A percentile compares a stretch with the other conserved stretches of the same genome.
These are phyloP conservation scores for Aspergillus uvarum DNA, from an alignment of 2,329 filamentous ascomycete genomes.

Conservation along the genomic window DNA sequence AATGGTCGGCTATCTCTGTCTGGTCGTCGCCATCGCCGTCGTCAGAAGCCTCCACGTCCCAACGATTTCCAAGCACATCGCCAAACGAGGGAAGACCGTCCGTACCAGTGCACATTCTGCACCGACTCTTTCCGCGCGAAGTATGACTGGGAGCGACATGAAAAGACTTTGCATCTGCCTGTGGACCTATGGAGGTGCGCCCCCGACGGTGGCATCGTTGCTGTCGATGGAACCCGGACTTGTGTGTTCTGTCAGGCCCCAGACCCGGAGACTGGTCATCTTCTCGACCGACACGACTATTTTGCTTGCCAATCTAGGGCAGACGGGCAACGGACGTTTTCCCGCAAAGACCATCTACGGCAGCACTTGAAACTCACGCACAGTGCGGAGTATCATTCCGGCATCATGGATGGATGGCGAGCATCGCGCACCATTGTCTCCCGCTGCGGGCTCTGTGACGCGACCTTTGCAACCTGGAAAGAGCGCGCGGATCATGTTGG, in stretches of 20 bases:
- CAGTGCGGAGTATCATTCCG: constrained; percentile 47
- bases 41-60: no score
- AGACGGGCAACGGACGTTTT: constrained; percentile 56
- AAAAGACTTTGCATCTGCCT: constrained; percentile 47
- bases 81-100: not conserved
- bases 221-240: constrained; percentile 37
- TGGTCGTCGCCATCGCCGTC: constrained; percentile 29
- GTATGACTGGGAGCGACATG: constrained; percentile 50
- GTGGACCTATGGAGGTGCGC: constrained; percentile 58
- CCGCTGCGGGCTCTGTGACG: constrained; percentile 37
- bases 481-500: constrained; percentile 39
- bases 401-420: constrained; percentile 56
- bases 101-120: constrained; percentile 47
- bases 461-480: constrained; percentile 34
- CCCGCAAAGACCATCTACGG: constrained; percentile 58
- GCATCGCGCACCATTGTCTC: constrained; percentile 50
- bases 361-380: constrained; percentile 59
- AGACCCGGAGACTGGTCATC: constrained; percentile 52
- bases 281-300: constrained; percentile 56
- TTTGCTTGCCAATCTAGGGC: constrained; percentile 56
- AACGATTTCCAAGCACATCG: not conserved
- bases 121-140: constrained; percentile 47
- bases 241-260: constrained; percentile 56
- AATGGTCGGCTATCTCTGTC: constrained; percentile 6
- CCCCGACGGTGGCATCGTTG: constrained; percentile 38